Percentiles rank a stretch among this genome's conserved stretches.
phyloP scores from a whole-genome alignment of 2,329 filamentous ascomycete species.

The Pestalotiopsis sp. region DNA sequence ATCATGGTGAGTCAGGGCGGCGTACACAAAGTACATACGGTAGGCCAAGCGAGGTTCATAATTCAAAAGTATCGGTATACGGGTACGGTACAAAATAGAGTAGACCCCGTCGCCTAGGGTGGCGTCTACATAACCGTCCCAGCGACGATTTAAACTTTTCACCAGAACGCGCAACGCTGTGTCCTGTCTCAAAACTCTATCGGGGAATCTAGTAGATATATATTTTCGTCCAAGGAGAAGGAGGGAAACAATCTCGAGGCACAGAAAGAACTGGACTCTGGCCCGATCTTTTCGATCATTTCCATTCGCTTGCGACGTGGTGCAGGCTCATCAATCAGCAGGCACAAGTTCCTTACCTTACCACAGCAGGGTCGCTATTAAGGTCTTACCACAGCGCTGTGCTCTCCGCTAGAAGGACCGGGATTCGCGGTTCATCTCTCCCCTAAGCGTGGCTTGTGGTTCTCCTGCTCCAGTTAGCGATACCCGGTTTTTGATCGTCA shows the following conservation, averaged over 20 bases:
- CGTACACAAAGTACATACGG: background rate
- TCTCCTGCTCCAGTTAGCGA: background rate
- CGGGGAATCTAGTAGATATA: background rate
- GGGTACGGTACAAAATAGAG: no score
- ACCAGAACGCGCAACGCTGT: background rate
- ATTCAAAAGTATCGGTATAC: no score
- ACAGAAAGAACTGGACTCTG: background rate
- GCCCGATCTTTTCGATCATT: background rate
- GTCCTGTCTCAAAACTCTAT: background rate
- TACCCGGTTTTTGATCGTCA: constrained; percentile 15
- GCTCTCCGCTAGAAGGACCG: constrained; percentile 2
- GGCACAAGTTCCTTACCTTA: background rate
- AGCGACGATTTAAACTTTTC: background rate
- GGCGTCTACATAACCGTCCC: background rate
- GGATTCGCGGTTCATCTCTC: constrained; percentile 4
- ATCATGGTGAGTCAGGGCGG: background rate
- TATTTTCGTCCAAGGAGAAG: background rate
- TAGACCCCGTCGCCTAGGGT: background rate
- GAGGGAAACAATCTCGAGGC: background rate
- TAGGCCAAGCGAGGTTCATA: background rate
- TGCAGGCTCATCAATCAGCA: background rate
- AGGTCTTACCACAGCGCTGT: constrained; percentile 10
- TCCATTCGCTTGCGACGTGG: background rate
- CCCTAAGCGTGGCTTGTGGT: background rate
- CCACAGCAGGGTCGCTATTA: constrained; percentile 6